Base-by-base conservation (phyloP, 2,329 filamentous ascomycete species). In the Pseudogymnoascus sp. region DNA sequence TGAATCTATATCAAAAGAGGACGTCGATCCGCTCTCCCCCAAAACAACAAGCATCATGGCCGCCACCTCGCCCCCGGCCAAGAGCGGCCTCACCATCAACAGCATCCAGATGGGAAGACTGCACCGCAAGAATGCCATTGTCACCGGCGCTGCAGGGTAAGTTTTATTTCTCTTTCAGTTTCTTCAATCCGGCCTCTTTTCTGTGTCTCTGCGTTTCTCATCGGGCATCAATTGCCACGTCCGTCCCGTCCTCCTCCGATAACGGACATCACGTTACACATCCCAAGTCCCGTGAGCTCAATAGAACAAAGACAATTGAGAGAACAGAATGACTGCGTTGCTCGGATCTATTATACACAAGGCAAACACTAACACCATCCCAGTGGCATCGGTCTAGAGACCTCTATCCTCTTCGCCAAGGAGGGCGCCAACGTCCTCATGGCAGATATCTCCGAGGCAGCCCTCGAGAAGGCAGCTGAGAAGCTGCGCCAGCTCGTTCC, bases 331-430 rank as follows among this genome's bases (percentile, higher is more conserved):
- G 4, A 12, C 3, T 52, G 6, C n/a, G 4, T 7, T 18, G 45
- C 27, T 31, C 7, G 6, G 12, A 31, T 31, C 13, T 31, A 13
- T 15, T 8, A 52, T 52, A 2, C 4, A 33, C 27, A 15, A 31
- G 31, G 27, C 12, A 52, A 2, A 31, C 12, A 63, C 60, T 60
- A 52, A 60, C 39, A 45, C 33, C 7, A 21, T 35, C 33, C 55
- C 48, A 87, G 87, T 68, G 87, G 87, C 65, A 90, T 91, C 68
- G 88, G 88, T 63, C 83, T 90, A 25, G 87, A 91, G 75, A 90
- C 87, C 27, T 83, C 80, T 62, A 86, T 90, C 64, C 83, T 90
- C 52, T 89, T 91, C 71, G 82, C 82, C 58, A 83, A 83, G 59
- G 87, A 90, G 76, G 88, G 87, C 42, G 87, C 86, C 67, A 84